A percentile compares a stretch with the other conserved stretches of the same genome.
Evolutionary conservation across 495 filamentous ascomycete species (phyloP).

Genomic region (Opeltia flavorubescens): DNA sequence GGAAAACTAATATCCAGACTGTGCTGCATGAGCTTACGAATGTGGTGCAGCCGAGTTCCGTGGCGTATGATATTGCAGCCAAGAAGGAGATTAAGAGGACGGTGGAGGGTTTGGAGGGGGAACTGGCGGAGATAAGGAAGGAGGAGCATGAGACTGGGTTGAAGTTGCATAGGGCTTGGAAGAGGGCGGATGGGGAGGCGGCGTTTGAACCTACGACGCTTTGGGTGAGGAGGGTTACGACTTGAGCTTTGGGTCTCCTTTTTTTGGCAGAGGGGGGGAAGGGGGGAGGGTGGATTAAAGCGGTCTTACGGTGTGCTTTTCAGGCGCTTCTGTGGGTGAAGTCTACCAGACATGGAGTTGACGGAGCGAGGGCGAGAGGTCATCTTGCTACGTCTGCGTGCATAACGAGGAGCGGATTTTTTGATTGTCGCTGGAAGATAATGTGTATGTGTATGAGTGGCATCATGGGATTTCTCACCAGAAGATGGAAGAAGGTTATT

Average conservation of each 20-base stretch:
- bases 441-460: too few species aligned
- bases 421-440: too few species aligned
- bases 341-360: too few species aligned
- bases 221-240: slow-evolving; percentile 66
- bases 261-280: too few species aligned
- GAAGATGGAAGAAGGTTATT: too few species aligned
- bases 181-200: slow-evolving; percentile 50
- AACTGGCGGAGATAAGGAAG: slow-evolving; percentile 64
- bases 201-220: slow-evolving; percentile 54
- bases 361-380: too few species aligned
- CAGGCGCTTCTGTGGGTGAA: too few species aligned
- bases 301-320: too few species aligned
- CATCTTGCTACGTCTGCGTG: too few species aligned
- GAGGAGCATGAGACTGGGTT: slow-evolving; percentile 80
- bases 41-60: slow-evolving; percentile 40
- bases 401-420: too few species aligned
- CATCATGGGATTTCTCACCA: too few species aligned
- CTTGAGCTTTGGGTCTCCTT: slow-evolving; percentile 14
- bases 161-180: slow-evolving; percentile 68
- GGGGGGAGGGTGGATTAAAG: too few species aligned
- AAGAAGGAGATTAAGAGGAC: slow-evolving; percentile 59
- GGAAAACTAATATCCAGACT: slow-evolving; percentile 54
- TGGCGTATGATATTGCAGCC: slow-evolving; percentile 40
- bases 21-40: slow-evolving; percentile 59
- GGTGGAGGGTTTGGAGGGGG: slow-evolving; percentile 51